Conservation (phyloP, 2,329 filamentous ascomycete genomes). For the Penicillium psychrosexuale region DNA sequence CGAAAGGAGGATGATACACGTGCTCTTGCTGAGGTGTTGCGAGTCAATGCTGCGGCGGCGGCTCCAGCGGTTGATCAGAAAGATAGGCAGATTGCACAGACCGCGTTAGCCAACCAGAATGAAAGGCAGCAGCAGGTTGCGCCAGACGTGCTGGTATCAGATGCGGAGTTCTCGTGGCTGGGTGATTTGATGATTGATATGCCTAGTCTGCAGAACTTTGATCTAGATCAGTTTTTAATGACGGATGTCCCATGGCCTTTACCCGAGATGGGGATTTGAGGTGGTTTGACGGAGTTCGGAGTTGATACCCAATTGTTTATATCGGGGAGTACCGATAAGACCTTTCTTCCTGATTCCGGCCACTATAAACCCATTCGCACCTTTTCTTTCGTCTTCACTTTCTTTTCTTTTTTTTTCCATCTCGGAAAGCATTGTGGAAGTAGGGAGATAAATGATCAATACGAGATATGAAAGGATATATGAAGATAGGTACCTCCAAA, state of each 20-base stretch:
- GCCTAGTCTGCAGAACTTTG: constrained; percentile 44
- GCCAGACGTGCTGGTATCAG: constrained; percentile 24
- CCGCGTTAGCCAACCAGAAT: background rate
- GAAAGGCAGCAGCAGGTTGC: constrained; percentile 4
- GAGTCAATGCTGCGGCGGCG: constrained; percentile 33
- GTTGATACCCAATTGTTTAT: background rate
- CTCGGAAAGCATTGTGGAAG: background rate
- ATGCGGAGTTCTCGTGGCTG: constrained; percentile 43
- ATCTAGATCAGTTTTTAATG: constrained; percentile 44
- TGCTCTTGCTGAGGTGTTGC: constrained; percentile 41
- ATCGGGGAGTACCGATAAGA: background rate
- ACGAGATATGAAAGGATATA: background rate
- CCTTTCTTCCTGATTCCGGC: background rate
- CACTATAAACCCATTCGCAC: background rate
- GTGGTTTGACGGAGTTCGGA: background rate
- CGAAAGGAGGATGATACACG: constrained; percentile 47
- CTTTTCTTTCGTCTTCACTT: background rate
- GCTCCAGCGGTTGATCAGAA: constrained; percentile 9
- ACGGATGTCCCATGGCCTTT: constrained; percentile 30
- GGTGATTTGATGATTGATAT: constrained; percentile 47
- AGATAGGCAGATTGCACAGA: background rate
- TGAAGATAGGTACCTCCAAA: background rate
- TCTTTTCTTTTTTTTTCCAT: background rate
- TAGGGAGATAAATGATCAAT: background rate
- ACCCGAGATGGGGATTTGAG: constrained; percentile 28